Evolutionary conservation across 202 grass and related monocot genomes (phyloP), one percentile per base, ranked within the genome.

Genomic region (Setaria viridis): DNA sequence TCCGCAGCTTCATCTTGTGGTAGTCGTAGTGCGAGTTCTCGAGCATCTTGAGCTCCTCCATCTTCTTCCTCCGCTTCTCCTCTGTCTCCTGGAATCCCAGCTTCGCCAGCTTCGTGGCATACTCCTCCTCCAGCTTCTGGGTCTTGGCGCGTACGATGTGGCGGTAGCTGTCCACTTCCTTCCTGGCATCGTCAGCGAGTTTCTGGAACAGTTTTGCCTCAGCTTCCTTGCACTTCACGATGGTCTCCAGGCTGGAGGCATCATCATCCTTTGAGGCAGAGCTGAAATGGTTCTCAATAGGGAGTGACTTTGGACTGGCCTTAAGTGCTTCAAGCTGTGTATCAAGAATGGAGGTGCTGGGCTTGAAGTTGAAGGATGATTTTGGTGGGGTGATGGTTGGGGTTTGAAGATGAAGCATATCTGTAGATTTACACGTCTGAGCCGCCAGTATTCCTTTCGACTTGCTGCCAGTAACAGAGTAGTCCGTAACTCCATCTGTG

Each of bases 201-300:
- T 91, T 92, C 92, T 94, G 94, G 87, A 93, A 99, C 16, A 99
- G 92, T 70, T 97, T 96, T 29, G 97, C 90, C 70, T 99, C 97
- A 9, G 92, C 97, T 81, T 99, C 97, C 85, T 99, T 99, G 90
- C 89, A 99, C 80, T 99, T 99, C 49, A 99, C 94, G 17, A 99
- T 93, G 32, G 92, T 99, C 75, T 99, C 97, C 2, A 99, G 80
- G 83, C 90, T 99, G 58, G 93, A 91, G 55, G 87, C 88, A 32
- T 95, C 92, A 17, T 94, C 97, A 0, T 96, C 96, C 85, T 93
- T 99, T 7, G 88, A 85, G 33, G 84, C 29, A 56, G 76, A 76
- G 59, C 86, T 89, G 79, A 92, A 96, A 86, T 88, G 91, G 60
- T 84, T 76, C 71, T 94, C 91, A 15, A 94, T 66, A 34, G 91